Evolutionary conservation across 768 basidiomycete genomes (phyloP).

Genomic region (Neoboletus brunneissimus): DNA sequence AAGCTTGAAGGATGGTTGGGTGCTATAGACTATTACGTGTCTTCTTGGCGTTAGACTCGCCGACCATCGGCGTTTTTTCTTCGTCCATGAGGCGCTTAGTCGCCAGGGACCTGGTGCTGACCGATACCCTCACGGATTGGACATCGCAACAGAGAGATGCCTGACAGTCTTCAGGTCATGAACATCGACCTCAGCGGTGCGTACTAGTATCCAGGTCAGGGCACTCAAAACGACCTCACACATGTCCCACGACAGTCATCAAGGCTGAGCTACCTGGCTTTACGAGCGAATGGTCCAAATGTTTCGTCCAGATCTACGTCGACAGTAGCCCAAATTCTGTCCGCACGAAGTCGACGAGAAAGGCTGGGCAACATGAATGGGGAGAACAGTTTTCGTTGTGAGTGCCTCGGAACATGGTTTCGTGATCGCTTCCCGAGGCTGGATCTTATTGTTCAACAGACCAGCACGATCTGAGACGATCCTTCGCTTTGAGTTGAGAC

Average conservation of each 20-base stretch:
- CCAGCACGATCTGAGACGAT: constrained; percentile 14
- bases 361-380: background rate
- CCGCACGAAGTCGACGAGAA: constrained; percentile 5
- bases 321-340: constrained; percentile 13
- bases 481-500: constrained; percentile 27
- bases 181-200: constrained; percentile 20
- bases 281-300: constrained; percentile 23
- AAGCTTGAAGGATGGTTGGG: too few species aligned
- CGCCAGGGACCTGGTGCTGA: background rate
- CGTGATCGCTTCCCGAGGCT: background rate
- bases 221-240: background rate
- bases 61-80: constrained; percentile 1
- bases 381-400: constrained; percentile 22
- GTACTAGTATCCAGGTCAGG: background rate
- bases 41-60: background rate
- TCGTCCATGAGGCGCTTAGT: background rate
- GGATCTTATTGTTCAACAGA: constrained; percentile 1
- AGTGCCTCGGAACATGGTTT: background rate
- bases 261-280: constrained; percentile 22
- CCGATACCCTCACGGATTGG: background rate
- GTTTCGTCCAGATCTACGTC: constrained; percentile 21
- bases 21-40: too few species aligned
- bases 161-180: constrained; percentile 23
- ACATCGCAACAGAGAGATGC: background rate
- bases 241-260: constrained; percentile 13